These are phyloP conservation scores for Entrophospora sp. DNA, from an alignment of 192 early-diverging fungal genomes.

Conservation along the genomic window DNA sequence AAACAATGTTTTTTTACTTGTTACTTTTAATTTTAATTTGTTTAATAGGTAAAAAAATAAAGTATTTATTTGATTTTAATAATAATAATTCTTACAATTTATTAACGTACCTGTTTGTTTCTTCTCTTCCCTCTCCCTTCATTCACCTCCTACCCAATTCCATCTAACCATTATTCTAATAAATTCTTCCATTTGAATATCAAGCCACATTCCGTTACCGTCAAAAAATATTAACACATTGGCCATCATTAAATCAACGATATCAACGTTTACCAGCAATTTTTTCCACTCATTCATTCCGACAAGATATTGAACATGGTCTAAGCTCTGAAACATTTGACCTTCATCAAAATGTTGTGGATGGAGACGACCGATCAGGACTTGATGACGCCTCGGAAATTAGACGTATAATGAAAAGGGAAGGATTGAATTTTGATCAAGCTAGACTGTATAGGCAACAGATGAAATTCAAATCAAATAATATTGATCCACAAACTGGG, in stretches of 20 bases:
- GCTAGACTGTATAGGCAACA: constrained; percentile 48
- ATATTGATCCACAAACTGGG: constrained; percentile 50
- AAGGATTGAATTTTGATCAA: constrained; percentile 47
- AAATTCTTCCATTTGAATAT: no score
- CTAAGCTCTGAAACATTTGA: constrained; percentile 47
- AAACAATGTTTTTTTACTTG: no score
- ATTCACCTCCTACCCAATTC: no score
- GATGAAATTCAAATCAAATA: constrained; percentile 44
- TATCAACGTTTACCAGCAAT: constrained; percentile 44
- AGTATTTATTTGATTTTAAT: no score
- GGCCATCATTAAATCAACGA: constrained; percentile 4
- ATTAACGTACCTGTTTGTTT: no score
- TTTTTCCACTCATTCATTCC: constrained; percentile 36
- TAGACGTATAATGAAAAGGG: constrained; percentile 43
- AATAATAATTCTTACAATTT: no score
- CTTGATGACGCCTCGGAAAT: constrained; percentile 46
- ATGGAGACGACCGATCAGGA: constrained; percentile 40
- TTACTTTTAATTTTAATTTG: no score
- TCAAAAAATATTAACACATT: background rate
- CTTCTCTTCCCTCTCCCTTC: no score
- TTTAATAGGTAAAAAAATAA: no score
- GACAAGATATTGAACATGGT: constrained; percentile 47
- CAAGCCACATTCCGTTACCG: no score
- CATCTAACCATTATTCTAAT: no score
- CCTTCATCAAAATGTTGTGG: constrained; percentile 39